Percentiles rank a stretch among this genome's conserved stretches.
These are phyloP conservation scores for Halocafeteria seosinensis DNA, from an alignment of 108 stramenopile genomes.

Conservation along the genomic window DNA sequence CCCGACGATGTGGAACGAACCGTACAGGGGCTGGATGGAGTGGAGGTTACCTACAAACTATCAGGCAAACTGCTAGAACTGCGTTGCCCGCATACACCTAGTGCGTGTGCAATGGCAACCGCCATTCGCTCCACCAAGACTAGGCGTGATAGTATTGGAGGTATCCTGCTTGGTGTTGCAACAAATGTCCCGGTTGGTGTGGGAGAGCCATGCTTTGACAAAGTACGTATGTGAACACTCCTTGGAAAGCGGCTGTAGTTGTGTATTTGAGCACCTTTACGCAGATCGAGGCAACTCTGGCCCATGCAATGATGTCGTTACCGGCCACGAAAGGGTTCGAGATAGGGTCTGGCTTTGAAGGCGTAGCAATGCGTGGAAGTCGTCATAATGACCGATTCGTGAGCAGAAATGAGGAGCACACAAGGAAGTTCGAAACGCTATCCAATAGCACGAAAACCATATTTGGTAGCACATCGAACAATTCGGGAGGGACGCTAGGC, in stretches of 20 bases:
- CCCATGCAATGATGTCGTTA: conserved; percentile 96
- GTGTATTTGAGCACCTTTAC: too few species aligned
- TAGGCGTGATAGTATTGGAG: conserved; percentile 63
- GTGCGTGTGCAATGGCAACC: conserved; percentile 5
- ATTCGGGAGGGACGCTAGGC: conserved; percentile 90
- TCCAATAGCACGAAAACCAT: not conserved
- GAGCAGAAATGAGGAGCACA: not conserved
- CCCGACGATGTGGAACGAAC: too few species aligned
- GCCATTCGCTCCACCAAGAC: conserved; percentile 12
- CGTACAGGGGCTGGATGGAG: too few species aligned
- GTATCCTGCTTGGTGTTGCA: conserved; percentile 80
- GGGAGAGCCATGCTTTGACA: conserved; percentile 92
- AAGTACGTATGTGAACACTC: too few species aligned
- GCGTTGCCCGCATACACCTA: conserved; percentile 9
- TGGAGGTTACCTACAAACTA: not conserved
- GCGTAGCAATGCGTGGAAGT: conserved; percentile 74
- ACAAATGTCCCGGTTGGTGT: conserved; percentile 80
- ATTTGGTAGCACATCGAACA: conserved; percentile 52
- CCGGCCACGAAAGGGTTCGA: conserved; percentile 98
- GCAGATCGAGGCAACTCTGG: conserved; percentile 90
- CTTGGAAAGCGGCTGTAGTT: too few species aligned
- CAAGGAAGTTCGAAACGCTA: not conserved
- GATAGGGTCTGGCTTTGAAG: conserved; percentile 83
- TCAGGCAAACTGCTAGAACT: conserved; percentile 9
- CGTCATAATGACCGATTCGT: conserved; percentile 92